Conservation (phyloP, 495 filamentous ascomycete genomes). For the Pseudevernia furfuracea region DNA sequence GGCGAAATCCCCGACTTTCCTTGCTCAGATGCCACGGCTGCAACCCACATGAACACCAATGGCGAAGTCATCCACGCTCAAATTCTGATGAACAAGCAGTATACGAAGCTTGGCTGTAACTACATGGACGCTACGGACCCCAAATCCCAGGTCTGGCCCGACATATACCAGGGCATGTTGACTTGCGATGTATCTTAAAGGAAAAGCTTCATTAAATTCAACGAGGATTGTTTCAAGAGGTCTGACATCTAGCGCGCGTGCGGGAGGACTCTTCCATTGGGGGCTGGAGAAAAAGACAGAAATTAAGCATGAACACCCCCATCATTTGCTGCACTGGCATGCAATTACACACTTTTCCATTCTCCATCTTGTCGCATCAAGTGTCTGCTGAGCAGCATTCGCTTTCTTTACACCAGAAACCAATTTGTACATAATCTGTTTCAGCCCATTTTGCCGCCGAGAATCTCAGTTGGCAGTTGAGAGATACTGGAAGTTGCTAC, state of each 20-base stretch:
- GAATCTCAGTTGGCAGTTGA: constrained; percentile 2
- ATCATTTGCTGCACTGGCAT: constrained; percentile 1
- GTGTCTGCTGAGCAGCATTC: constrained; percentile 19
- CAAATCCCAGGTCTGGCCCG: not conserved
- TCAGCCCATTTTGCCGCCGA: constrained; percentile 4
- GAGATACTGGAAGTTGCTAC: constrained; percentile 10
- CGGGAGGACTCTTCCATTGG: not conserved
- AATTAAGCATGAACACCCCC: not conserved
- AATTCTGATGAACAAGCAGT: constrained; percentile 14
- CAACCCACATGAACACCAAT: constrained; percentile 8
- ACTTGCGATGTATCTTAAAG: constrained; percentile 18
- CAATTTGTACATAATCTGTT: constrained; percentile 18
- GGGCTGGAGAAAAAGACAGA: not conserved
- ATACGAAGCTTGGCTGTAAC: constrained; percentile 17
- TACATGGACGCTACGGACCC: constrained; percentile 7
- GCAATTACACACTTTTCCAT: constrained; percentile 10
- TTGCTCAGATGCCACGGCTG: not conserved
- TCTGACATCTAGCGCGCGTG: not conserved
- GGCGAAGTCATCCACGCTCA: constrained; percentile 13
- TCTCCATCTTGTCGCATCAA: constrained; percentile 14
- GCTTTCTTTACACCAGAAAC: constrained; percentile 4
- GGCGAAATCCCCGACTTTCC: constrained; percentile 8
- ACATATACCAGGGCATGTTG: constrained; percentile 13
- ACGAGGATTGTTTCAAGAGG: not conserved
- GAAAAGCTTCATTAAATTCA: not conserved